Conservation (phyloP, 2,329 filamentous ascomycete genomes). For the Samsoniella hepiali region DNA sequence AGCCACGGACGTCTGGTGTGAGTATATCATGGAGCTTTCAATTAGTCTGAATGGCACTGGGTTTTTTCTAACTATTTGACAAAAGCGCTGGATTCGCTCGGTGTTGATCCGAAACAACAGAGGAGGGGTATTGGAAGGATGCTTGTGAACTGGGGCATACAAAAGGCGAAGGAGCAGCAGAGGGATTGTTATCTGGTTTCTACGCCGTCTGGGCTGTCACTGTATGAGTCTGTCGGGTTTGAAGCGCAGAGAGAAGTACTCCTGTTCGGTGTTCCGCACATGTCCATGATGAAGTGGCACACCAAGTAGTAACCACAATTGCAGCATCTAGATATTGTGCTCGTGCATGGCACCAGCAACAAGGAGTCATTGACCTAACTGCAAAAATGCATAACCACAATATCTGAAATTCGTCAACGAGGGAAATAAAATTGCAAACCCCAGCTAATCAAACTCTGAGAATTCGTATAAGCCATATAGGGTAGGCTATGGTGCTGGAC, state of each 20-base stretch:
- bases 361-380: no score
- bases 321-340: no score
- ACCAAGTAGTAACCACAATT: slow-evolving; percentile 1
- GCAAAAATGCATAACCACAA: not conserved
- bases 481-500: not conserved
- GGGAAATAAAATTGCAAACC: not conserved
- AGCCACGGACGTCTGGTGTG: slow-evolving; percentile 22
- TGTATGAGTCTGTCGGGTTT: slow-evolving; percentile 19
- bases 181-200: slow-evolving; percentile 20
- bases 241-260: slow-evolving; percentile 13
- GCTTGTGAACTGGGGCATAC: slow-evolving; percentile 22
- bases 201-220: slow-evolving; percentile 19
- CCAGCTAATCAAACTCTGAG: not conserved
- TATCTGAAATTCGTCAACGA: no score
- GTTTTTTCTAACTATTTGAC: not conserved
- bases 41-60: not conserved
- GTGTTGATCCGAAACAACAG: slow-evolving; percentile 21
- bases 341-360: no score
- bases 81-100: slow-evolving; percentile 22
- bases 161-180: slow-evolving; percentile 17
- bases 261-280: slow-evolving; percentile 18
- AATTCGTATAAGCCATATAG: not conserved
- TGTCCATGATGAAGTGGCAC: slow-evolving; percentile 20
- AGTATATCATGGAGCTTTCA: not conserved
- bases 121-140: slow-evolving; percentile 21